Evolutionary conservation across 352 stramenopile genomes (phyloP), one percentile per base, ranked within the genome.

Genomic region (Globisporangium sylvaticum): DNA sequence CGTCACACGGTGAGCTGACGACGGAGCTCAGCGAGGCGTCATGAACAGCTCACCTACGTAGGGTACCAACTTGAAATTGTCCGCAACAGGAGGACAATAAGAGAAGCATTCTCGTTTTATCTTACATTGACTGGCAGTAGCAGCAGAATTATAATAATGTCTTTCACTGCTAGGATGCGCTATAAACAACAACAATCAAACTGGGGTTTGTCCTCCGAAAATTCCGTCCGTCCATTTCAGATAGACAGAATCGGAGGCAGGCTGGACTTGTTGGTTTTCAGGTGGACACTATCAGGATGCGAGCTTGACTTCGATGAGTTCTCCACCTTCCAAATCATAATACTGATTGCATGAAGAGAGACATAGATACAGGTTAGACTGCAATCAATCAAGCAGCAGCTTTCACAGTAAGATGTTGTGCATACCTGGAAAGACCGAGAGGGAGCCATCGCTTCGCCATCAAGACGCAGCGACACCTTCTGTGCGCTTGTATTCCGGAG

Each of bases 281-380:
- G 42, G 18, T 22, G 18, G 4, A 22, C 42, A 48, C 42, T 22
- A 61, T 67, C 56, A 71, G 25, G 52, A 60, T 74, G 64, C 59
- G 27, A 87, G 72, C 65, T 84, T 89, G 54, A 89, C 77, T 58
- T 90, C 81, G 44, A 90, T 78, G 22, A 90, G 46, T 53, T 92
- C 84, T 4, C 77, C 76, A n/a, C 81, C 84, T 81, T 90, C 79
- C 48, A 90, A 65, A 24, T 88, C 81, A 50, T 90, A 92, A 56
- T 75, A 72, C 81, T 90, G 56, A 24, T 32, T n/a, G 52, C 8
- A 62, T 8, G 18, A n/a, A 15, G 24, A 9, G 10, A 50, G 27
- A 9, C 3, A 14, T 4, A 66, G 31, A 60, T 24, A 68, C 2
- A 10, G 22, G 27, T 64, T 48, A 37, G 27, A 29, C 10, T 37